These are phyloP conservation scores for Suillus discolor DNA, from an alignment of 768 basidiomycete species.

Conservation along the genomic window DNA sequence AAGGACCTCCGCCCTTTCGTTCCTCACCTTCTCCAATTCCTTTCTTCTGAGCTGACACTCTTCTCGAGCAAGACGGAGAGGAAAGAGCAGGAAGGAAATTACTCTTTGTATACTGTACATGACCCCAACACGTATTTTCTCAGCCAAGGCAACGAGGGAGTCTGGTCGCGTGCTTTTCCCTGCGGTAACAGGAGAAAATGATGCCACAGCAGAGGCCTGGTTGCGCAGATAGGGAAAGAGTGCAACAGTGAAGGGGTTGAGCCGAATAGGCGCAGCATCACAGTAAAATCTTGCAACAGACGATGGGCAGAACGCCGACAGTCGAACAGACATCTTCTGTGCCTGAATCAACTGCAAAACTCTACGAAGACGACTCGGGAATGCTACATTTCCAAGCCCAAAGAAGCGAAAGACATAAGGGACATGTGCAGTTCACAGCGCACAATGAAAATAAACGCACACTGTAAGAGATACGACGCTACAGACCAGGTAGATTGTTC, in stretches of 20 bases:
- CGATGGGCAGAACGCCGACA: slow-evolving; percentile 48
- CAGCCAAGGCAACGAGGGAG: slow-evolving; percentile 14
- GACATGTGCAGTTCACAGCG: background rate
- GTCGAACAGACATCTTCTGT: slow-evolving; percentile 47
- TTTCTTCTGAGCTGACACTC: slow-evolving; percentile 67
- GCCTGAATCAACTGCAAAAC: slow-evolving; percentile 45
- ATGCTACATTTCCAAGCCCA: slow-evolving; percentile 17
- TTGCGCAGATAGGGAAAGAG: slow-evolving; percentile 67
- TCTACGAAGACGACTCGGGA: slow-evolving; percentile 27
- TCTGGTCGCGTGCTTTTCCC: slow-evolving; percentile 9
- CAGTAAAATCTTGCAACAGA: slow-evolving; percentile 53
- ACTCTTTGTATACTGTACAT: slow-evolving; percentile 18
- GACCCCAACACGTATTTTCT: slow-evolving; percentile 14
- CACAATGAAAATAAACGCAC: slow-evolving; percentile 44
- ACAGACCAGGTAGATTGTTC: slow-evolving; percentile 60
- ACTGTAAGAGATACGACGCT: slow-evolving; percentile 74
- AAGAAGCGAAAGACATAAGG: slow-evolving; percentile 1
- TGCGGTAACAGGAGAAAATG: slow-evolving; percentile 14
- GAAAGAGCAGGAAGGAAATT: slow-evolving; percentile 38
- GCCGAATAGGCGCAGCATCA: slow-evolving; percentile 45
- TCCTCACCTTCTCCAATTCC: slow-evolving; percentile 62
- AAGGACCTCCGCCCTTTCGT: slow-evolving; percentile 68
- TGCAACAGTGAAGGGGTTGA: slow-evolving; percentile 52
- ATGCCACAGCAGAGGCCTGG: slow-evolving; percentile 28
- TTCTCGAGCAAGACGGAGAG: slow-evolving; percentile 62